Percentiles rank a stretch among this genome's conserved stretches.
Evolutionary conservation across 139 green algal species (phyloP).

Genomic region (Desmodesmus armatus): DNA sequence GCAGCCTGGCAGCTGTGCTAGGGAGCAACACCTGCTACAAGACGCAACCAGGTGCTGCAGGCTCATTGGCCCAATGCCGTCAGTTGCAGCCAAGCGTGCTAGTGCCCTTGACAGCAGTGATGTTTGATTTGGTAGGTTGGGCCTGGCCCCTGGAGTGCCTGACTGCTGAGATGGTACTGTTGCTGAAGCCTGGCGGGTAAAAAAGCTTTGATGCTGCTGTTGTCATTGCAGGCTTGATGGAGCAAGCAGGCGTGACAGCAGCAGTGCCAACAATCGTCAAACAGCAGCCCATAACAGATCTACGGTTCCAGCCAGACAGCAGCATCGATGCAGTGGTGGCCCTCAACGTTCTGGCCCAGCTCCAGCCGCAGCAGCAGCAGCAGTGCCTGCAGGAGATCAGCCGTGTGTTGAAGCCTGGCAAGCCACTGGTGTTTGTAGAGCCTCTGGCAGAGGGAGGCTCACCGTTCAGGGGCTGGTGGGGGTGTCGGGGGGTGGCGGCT

Average conservation of each 20-base stretch:
- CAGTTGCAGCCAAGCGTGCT: too few relatives aligned
- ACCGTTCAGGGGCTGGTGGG: conserved; percentile 52
- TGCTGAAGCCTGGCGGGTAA: too few relatives aligned
- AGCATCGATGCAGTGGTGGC: conserved; percentile 62
- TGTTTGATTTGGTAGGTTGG: too few relatives aligned
- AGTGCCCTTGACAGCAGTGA: too few relatives aligned
- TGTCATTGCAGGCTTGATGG: conserved; percentile 52
- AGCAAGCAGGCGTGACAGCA: conserved; percentile 75
- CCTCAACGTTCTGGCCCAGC: conserved; percentile 31
- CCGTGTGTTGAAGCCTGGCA: conserved; percentile 66
- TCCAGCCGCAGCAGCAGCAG: conserved; percentile 42
- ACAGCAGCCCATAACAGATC: conserved; percentile 41
- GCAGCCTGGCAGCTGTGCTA: too few relatives aligned
- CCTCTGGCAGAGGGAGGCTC: conserved; percentile 33
- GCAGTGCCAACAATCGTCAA: conserved; percentile 54
- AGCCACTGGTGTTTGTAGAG: conserved; percentile 71
- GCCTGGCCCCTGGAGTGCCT: too few relatives aligned
- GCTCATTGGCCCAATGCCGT: too few relatives aligned
- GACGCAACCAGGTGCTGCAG: too few relatives aligned
- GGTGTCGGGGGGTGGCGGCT: not conserved
- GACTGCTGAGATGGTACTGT: too few relatives aligned
- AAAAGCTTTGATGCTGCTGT: not conserved
- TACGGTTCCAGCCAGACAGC: conserved; percentile 49
- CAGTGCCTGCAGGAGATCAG: conserved; percentile 49
- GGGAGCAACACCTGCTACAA: too few relatives aligned